Base-by-base conservation (phyloP, 139 green algal genomes). In the Chlorella vulgaris region DNA sequence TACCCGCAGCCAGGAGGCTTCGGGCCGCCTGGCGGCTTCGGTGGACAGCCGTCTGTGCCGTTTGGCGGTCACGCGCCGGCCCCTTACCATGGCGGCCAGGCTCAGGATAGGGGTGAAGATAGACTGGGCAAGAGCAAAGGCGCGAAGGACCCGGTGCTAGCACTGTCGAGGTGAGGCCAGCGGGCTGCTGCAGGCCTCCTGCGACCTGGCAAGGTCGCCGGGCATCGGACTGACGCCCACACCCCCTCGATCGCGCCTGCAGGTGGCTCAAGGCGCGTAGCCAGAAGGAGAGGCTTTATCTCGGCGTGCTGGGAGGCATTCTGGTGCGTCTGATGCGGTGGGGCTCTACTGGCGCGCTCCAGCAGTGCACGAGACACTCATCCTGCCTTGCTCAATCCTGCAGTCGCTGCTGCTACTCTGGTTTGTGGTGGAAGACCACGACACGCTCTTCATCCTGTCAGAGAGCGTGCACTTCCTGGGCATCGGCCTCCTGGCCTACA, bases 381-480 rank as follows among this genome's bases (percentile, higher is more conserved):
- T 43, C 19, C 36, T 38, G 51, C 53, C 21, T 19, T 76, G 3
- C 61, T 19, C 26, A 19, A 13, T 31, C 29, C 7, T 39, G 40
- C 68, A 79, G 68, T 35, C 43, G 13, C 81, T 82, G 7, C 28
- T 95, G 24, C 61, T 96, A 26, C 73, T 97, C 29, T 94, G 88
- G 76, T 83, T 94, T 35, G 91, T 98, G 0, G 95, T 99, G n/a
- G 93, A 96, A 69, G 95, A 99, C 81, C 96, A 99, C 74, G 97
- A 99, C 88, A 97, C 94, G 6, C 89, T 99, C 4, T 99, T 99
- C 80, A 87, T 99, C 4, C 87, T 98, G 50, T 94, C 94, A 3
- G 97, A 99, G 67, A 80, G 90, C 40, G 92, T 95, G 22, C 97
- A 99, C 86, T 97, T 98, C 40, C 38, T 96, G 10, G 97, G 97